Base-by-base conservation (phyloP, 371 early-diverging fungal genomes). In the Syncephalastrum monosporum region DNA sequence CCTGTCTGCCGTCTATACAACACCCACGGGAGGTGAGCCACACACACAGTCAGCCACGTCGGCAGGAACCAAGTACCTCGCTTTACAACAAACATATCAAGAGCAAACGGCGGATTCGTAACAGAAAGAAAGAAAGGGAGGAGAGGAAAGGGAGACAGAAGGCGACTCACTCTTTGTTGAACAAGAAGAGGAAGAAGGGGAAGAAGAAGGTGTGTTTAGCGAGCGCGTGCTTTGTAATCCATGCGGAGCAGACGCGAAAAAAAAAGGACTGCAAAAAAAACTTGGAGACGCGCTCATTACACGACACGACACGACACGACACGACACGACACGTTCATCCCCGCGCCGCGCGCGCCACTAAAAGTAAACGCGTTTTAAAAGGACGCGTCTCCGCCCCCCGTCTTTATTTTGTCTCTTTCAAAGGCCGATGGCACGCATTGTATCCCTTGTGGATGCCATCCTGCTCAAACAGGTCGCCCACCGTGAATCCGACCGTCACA, bases 1-100 rank as follows among this genome's bases (percentile, higher is more conserved):
- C 98, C 67, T 86, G 83, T 60, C 91, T 86, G 44, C 98, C 95
- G 74, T 92, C 90, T 87, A 65, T 15, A 42, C 13, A 21, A 53
- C 4, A 41, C n/a, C 41, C 50, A 17, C 27, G 1, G 25, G 56
- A 42, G 43, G 43, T 52, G 5, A 50, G 43, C 21, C 51, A 48
- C 33, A 10, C 33, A 10, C 8, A 8, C 38, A 2, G 8, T 12
- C 38, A 5, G 8, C 38, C 7, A 8, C 8, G 5, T 33, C 13
- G n/a, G 42, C 24, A 48, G 19, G 13, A 44, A 16, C 49, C 19
- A 25, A 15, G 42, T 80, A 86, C 90, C 86, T 82, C 91, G 65
- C 72, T 91, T 91, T 61, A 84, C 68, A 55, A 91, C 91, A 73
- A 84, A 88, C 91, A 91, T 91, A 49, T n/a, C 33, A 25, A 38